Conservation (phyloP, 1,284 basidiomycete species). For the Ustilago crameri region DNA sequence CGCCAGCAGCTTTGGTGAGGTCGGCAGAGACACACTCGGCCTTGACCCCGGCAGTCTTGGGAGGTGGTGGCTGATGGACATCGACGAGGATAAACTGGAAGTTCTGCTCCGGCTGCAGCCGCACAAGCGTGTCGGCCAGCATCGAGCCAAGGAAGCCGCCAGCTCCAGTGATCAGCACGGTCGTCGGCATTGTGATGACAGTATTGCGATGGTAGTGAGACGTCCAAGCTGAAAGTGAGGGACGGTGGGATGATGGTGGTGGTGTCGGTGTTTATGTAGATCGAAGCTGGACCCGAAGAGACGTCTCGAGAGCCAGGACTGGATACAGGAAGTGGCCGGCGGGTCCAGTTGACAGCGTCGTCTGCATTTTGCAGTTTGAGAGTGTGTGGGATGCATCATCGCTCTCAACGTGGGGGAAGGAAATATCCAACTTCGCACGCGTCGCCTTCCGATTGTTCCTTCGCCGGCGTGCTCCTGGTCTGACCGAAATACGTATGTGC, state of each 20-base stretch:
- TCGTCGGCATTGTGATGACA: constrained; percentile 19
- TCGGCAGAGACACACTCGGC: constrained; percentile 33
- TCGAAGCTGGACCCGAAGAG: no score
- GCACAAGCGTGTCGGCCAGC: constrained; percentile 36
- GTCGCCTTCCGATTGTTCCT: no score
- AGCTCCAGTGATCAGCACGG: constrained; percentile 52
- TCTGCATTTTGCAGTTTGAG: no score
- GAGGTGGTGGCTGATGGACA: constrained; percentile 25
- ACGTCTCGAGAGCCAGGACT: no score
- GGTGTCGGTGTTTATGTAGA: background rate
- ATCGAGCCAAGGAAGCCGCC: constrained; percentile 52
- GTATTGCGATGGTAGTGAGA: constrained; percentile 1
- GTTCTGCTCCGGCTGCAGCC: constrained; percentile 16
- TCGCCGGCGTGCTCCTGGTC: no score
- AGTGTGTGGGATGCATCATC: constrained; percentile 7
- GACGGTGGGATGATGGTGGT: background rate
- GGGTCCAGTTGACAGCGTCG: no score
- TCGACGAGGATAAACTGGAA: constrained; percentile 53
- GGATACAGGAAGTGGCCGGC: no score
- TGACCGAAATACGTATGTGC: no score
- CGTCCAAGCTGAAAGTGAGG: background rate
- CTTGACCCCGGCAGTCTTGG: constrained; percentile 14
- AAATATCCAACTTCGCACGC: no score
- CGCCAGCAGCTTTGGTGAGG: constrained; percentile 25
- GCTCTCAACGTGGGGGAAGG: constrained; percentile 10